Evolutionary conservation across 495 filamentous ascomycete genomes (phyloP).

Genomic region (Talaromyces wortmannii): DNA sequence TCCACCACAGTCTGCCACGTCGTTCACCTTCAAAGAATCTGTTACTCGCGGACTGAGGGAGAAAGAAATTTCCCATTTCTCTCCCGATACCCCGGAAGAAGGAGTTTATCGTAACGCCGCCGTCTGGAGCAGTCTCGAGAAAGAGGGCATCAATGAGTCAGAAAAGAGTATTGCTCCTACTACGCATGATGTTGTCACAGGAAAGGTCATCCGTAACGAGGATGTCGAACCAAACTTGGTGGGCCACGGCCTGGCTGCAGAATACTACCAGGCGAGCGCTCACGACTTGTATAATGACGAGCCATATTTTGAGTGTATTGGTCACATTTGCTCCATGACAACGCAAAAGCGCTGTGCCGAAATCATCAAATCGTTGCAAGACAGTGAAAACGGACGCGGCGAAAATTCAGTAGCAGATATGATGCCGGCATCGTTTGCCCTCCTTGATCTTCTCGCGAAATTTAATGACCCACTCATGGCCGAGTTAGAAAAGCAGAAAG

Average conservation of each 20-base stretch:
- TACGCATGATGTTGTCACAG: not conserved
- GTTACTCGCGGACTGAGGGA: constrained; percentile 11
- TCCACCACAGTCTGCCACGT: constrained; percentile 18
- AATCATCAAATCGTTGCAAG: not conserved
- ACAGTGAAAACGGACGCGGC: not conserved
- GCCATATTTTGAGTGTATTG: constrained; percentile 43
- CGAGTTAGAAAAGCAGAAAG: not conserved
- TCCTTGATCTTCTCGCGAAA: not conserved
- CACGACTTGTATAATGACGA: constrained; percentile 41
- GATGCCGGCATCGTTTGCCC: not conserved
- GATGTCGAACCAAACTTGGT: not conserved
- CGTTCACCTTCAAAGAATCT: constrained; percentile 13
- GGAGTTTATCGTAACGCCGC: constrained; percentile 11
- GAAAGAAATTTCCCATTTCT: constrained; percentile 29
- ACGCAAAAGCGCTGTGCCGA: constrained; percentile 8
- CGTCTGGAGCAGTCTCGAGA: not conserved
- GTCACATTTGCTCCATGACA: constrained; percentile 40
- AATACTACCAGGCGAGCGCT: constrained; percentile 47
- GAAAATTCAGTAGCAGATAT: constrained; percentile 4
- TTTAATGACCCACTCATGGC: not conserved
- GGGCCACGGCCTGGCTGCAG: constrained; percentile 36
- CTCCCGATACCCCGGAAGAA: constrained; percentile 18
- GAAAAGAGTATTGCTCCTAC: not conserved
- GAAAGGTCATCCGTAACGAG: not conserved
- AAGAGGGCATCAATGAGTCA: not conserved